A percentile compares a stretch with the other conserved stretches of the same genome.
Conservation (phyloP, 2,329 filamentous ascomycete genomes). For the Epichloe scottii region DNA sequence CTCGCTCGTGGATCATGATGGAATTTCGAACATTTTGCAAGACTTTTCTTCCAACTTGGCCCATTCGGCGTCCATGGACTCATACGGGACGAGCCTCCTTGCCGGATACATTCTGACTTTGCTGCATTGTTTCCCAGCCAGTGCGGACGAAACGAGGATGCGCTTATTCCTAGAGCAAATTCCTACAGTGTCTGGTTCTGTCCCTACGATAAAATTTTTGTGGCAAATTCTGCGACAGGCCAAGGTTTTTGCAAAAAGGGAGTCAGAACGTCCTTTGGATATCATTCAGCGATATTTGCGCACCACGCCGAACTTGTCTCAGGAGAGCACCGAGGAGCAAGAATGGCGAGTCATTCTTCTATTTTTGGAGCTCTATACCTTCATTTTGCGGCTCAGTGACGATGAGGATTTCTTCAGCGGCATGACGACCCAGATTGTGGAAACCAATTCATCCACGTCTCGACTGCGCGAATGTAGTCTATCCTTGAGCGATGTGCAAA, state of each 20-base stretch:
- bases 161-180: conserved; percentile 59
- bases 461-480: conserved; percentile 53
- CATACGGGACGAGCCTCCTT: conserved; percentile 47
- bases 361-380: conserved; percentile 89
- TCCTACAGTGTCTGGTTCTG: conserved; percentile 37
- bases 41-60: conserved; percentile 21
- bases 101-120: conserved; percentile 81
- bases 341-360: conserved; percentile 86
- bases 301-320: conserved; percentile 14
- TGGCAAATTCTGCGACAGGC: conserved; percentile 52
- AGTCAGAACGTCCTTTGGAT: conserved; percentile 17
- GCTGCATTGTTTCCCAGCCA: conserved; percentile 69
- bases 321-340: conserved; percentile 18
- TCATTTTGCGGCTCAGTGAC: conserved; percentile 83
- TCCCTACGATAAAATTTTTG: conserved; percentile 53
- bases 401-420: conserved; percentile 86
- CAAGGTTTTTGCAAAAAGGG: conserved; percentile 21
- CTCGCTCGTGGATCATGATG: conserved; percentile 62
- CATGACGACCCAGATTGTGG: conserved; percentile 27
- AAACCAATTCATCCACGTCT: conserved; percentile 28
- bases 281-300: conserved; percentile 20
- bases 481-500: conserved; percentile 55
- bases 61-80: conserved; percentile 18
- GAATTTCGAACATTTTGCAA: conserved; percentile 42
- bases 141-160: conserved; percentile 85